phyloP scores from a whole-genome alignment of 805 yeast genomes.

The Yarrowia osloensis region DNA sequence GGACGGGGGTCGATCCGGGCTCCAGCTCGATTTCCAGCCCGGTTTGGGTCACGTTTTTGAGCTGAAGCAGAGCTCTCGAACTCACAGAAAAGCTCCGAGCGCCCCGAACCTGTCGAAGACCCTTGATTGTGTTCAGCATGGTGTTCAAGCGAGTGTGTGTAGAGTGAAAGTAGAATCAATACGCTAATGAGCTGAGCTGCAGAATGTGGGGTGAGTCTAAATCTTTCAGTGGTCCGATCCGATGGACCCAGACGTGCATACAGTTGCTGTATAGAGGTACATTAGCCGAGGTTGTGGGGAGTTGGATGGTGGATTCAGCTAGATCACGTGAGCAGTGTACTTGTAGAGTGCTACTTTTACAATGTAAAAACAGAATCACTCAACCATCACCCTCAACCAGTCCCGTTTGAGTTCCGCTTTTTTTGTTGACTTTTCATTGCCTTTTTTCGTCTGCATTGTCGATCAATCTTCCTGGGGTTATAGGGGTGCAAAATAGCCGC shows the following conservation, averaged over 20 bases:
- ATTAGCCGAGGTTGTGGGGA: slow-evolving; percentile 6
- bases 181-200: neutral
- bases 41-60: slow-evolving; percentile 10
- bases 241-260: neutral
- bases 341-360: too few species aligned
- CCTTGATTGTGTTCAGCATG: slow-evolving; percentile 3
- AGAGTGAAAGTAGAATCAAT: neutral
- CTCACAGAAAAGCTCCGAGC: neutral
- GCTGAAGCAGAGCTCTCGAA: slow-evolving; percentile 11
- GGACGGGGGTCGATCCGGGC: slow-evolving; percentile 28
- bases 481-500: too few species aligned
- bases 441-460: neutral
- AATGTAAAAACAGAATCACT: neutral
- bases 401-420: too few species aligned
- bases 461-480: too few species aligned
- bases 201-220: slow-evolving; percentile 26
- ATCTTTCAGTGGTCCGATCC: slow-evolving; percentile 9
- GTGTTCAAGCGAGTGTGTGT: neutral
- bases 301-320: too few species aligned
- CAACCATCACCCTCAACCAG: too few species aligned
- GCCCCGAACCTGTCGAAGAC: neutral
- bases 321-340: too few species aligned
- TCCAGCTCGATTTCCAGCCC: slow-evolving; percentile 32
- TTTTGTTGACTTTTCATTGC: neutral
- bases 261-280: neutral